Base-by-base conservation (phyloP, 164 flowering plant species). In the Aristolochia californica region DNA sequence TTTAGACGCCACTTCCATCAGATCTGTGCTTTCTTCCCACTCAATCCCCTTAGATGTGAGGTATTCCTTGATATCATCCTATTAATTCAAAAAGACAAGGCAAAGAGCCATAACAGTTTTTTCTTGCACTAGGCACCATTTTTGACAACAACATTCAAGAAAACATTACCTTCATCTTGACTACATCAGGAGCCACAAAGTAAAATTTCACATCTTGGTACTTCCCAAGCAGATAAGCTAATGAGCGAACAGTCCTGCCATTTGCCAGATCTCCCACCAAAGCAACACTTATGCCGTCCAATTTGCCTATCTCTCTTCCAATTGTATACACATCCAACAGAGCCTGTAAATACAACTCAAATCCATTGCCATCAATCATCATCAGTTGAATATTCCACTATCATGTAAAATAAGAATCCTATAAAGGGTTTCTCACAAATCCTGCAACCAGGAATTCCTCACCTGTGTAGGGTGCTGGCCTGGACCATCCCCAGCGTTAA, bases 401-500 rank as follows among this genome's bases (percentile, higher is more conserved):
- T 17, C 18, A 14, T 20, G 15, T 17, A 47, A 47, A 2, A 5
- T 20, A 20, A 45, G 16, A 45, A n/a, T 45, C 20, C n/a, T 2
- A 2, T 45, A 22, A 45, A 45, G 12, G 11, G 48, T 27, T 43
- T 23, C 50, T n/a, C n/a, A n/a, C 3, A 17, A 54, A 12, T 27
- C 22, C 23, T 26, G 40, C 26, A 13, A 16, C 14, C 1, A 13
- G 18, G 4, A 21, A 56, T 18, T 27, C 21, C 38, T 23, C 30
- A 34, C 98, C 85, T 93, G 97, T 48, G 93, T 82, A 26, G 99
- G 99, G 74, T 93, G 99, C 58, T 93, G 91, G 56, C 99, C 99
- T 27, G 99, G 99, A 64, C 99, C 99, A 82, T 93, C 99, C 48
- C 97, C 99, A 23, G 99, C 99, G 80, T 93, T 93, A 58, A 93